Evolutionary conservation across 148 eudicot genomes (phyloP), one percentile per base, ranked within the genome.

Genomic region (Diospyros lotus): DNA sequence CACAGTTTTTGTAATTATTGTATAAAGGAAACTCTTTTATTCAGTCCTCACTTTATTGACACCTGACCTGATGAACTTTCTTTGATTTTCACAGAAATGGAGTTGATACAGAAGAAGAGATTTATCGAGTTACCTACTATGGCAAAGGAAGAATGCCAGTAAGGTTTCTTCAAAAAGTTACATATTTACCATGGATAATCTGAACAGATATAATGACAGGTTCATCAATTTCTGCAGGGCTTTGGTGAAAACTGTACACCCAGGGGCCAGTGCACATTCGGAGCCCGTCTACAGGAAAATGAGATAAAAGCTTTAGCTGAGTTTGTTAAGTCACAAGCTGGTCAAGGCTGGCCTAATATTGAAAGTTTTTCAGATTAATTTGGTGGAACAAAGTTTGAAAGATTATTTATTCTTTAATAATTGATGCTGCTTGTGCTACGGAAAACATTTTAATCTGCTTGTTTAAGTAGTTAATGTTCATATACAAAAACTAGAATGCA

Each of bases 101-200:
- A 74, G 84, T 86, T 67, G 84, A 88, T 14, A 82, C 86, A 17
- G 97, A 92, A 81, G 97, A 94, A 42, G 92, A 80, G 50, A 89
- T 94, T 58, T 92, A 80, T 78, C 78, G 79, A 13, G 75, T 94
- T 11, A 94, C 97, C 1, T 94, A 94, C 74, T 82, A 62, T 80
- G 98, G 98, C n/a, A 90, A 92, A 69, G 97, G 93, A 64, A 85
- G 94, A 76, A 94, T 92, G 97, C 97, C 97, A 5, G 90, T 87
- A 82, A 71, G 86, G 72, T 81, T 68, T 75, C 71, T 72, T 39
- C 38, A 9, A 11, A 42, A 45, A 15, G 7, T 48, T 45, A 2
- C 56, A 28, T 72, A 18, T 13, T 44, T 58, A 10, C 15, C 9
- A 4, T 43, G 5, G 39, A 8, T 41, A n/a, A 17, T 44, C 40